Base-by-base conservation (phyloP, 371 early-diverging fungal genomes). In the Apophysomyces elegans region DNA sequence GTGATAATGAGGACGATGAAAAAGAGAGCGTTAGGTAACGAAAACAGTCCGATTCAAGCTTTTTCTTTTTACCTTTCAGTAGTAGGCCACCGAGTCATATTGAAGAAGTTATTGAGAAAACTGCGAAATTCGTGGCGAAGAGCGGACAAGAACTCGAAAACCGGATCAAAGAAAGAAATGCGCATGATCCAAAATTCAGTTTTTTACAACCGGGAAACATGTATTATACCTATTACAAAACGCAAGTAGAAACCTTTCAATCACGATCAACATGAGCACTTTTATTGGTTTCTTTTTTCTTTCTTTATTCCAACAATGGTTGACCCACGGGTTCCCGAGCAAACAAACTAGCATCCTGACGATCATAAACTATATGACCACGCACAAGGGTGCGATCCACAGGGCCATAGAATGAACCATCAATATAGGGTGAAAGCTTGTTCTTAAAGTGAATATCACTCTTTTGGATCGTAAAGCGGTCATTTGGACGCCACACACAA, bases 361-460 rank as follows among this genome's bases (percentile, higher is more conserved):
- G 70, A 54, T 79, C 69, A 66, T 74, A 93, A 35, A 86, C 91
- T 39, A 76, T 77, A 4, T 81, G 74, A 5, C 93, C 93, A 59
- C 93, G 90, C n/a, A 92, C 82, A 61, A 90, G 77, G 16, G 93
- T 92, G 64, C 86, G 84, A 75, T 87, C 84, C 39, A 93, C 89
- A 8, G 77, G 76, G 39, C 92, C 93, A 45, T 85, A 75, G 60
- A 91, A 73, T 0, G 70, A 67, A 58, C 82, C 77, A 16, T 88
- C 91, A 70, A 85, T 75, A 70, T 93, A 93, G 7, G 93, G 93
- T 5, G 91, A 91, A 14, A 90, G 78, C 79, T 92, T 93, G 76
- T 93, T 91, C 73, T 90, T 90, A 72, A 93, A 93, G 66, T 91
- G 88, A 50, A 93, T 84, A 59, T 86, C 85, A 60, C 84, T 77